Percentiles rank a stretch among this genome's conserved stretches.
Evolutionary conservation across 164 flowering plant species (phyloP).

Genomic region (Aristolochia contorta): DNA sequence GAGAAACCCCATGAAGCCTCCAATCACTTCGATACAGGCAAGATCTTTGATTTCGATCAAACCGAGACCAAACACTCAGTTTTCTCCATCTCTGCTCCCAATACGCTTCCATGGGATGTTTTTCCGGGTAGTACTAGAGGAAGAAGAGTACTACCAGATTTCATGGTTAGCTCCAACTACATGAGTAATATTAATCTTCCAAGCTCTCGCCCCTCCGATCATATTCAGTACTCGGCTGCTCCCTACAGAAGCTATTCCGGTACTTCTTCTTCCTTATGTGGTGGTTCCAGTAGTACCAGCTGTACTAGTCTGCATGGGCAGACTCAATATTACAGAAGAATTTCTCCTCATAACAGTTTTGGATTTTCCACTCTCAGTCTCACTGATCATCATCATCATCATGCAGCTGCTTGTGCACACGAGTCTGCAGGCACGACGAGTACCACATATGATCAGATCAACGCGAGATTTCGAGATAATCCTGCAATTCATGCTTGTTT

Average conservation of each 20-base stretch:
- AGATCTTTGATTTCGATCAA: slow-evolving; percentile 25
- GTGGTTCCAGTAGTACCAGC: slow-evolving; percentile 11
- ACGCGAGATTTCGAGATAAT: slow-evolving; percentile 14
- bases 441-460: slow-evolving; percentile 9
- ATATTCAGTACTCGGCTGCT: slow-evolving; percentile 4
- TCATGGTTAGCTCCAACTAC: slow-evolving; percentile 5
- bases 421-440: slow-evolving; percentile 16
- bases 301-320: slow-evolving; percentile 1
- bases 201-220: slow-evolving; percentile 16
- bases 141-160: slow-evolving; percentile 12
- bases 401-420: slow-evolving; percentile 1
- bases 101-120: slow-evolving; percentile 13
- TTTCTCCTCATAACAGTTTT: slow-evolving; percentile 12
- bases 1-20: too few species aligned
- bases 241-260: too few species aligned
- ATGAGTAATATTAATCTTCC: slow-evolving; percentile 14
- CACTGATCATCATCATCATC: too few species aligned
- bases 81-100: slow-evolving; percentile 16
- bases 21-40: slow-evolving; percentile 15
- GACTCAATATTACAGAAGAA: slow-evolving; percentile 15
- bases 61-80: slow-evolving; percentile 18
- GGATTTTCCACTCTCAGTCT: slow-evolving; percentile 11
- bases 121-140: slow-evolving; percentile 5
- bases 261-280: slow-evolving; percentile 23
- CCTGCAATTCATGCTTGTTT: slow-evolving; percentile 11